Evolutionary conservation across 192 early-diverging fungal genomes (phyloP).

Genomic region (Coemansia sp.): DNA sequence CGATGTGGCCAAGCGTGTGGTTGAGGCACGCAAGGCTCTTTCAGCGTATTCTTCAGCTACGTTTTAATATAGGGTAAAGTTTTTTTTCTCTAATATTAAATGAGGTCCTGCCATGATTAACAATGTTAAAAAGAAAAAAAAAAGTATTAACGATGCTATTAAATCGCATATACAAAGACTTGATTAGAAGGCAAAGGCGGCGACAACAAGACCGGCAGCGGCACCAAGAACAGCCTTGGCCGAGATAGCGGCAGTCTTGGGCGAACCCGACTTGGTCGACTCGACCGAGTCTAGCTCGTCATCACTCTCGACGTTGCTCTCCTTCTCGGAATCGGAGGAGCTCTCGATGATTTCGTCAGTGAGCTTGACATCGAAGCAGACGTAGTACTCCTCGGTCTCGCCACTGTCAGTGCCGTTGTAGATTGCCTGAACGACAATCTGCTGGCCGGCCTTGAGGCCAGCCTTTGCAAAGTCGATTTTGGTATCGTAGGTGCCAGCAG

Average conservation of each 20-base stretch:
- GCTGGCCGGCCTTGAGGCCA: slow-evolving; percentile 38
- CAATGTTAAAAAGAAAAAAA: slow-evolving; percentile 1
- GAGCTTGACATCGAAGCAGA: slow-evolving; percentile 50
- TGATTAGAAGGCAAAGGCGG: slow-evolving; percentile 17
- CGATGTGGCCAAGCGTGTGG: slow-evolving; percentile 53
- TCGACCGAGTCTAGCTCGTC: background rate
- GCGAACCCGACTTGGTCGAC: slow-evolving; percentile 2
- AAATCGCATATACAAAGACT: background rate
- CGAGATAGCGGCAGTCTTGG: slow-evolving; percentile 9
- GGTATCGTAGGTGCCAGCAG: slow-evolving; percentile 30
- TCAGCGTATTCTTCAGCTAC: slow-evolving; percentile 50
- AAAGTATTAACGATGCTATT: background rate
- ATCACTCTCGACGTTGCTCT: slow-evolving; percentile 1
- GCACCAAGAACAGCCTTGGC: slow-evolving; percentile 24
- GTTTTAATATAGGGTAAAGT: slow-evolving; percentile 3
- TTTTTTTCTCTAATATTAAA: background rate
- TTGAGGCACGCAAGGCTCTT: slow-evolving; percentile 57
- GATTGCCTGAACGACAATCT: slow-evolving; percentile 49
- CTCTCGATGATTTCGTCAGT: slow-evolving; percentile 6
- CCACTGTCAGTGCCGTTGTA: slow-evolving; percentile 40
- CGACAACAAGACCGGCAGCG: slow-evolving; percentile 22
- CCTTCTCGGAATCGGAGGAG: slow-evolving; percentile 4
- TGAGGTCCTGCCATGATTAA: background rate
- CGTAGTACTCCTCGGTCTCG: slow-evolving; percentile 36
- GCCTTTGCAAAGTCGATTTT: slow-evolving; percentile 31